Conservation (phyloP, 2,329 filamentous ascomycete species). For the Aureobasidium melanogenum region DNA sequence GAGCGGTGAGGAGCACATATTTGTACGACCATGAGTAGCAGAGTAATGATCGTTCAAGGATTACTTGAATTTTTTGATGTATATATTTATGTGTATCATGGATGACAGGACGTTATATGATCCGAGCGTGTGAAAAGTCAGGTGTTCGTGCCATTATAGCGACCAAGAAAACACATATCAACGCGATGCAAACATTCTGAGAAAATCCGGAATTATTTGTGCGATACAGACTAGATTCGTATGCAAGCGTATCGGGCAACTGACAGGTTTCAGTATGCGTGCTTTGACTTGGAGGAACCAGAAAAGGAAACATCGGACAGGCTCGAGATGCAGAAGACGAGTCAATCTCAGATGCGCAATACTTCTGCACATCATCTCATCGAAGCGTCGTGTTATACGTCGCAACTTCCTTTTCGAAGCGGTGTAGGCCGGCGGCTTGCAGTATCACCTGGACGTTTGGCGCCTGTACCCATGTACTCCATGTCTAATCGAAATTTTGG, state of each 20-base stretch:
- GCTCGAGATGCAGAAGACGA: neutral
- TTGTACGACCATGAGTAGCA: neutral
- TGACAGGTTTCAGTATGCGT: neutral
- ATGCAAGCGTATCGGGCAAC: neutral
- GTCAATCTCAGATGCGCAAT: neutral
- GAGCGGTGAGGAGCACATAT: constrained; percentile 1
- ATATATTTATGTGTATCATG: neutral
- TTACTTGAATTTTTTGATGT: neutral
- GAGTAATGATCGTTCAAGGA: neutral
- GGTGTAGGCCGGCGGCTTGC: constrained; percentile 10
- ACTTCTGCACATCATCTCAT: neutral
- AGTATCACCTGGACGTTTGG: constrained; percentile 52
- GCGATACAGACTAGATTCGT: neutral
- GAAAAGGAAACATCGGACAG: neutral
- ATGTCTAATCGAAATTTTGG: constrained; percentile 47
- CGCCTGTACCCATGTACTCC: constrained; percentile 47
- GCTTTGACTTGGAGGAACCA: neutral
- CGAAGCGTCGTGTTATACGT: neutral
- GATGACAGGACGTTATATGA: neutral
- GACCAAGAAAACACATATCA: neutral
- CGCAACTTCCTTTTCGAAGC: constrained; percentile 10
- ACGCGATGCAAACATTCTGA: neutral
- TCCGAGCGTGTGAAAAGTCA: neutral
- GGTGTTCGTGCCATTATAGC: neutral
- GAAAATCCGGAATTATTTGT: neutral